Evolutionary conservation across 2,329 filamentous ascomycete species (phyloP).

Genomic region (Penicillium sp.): DNA sequence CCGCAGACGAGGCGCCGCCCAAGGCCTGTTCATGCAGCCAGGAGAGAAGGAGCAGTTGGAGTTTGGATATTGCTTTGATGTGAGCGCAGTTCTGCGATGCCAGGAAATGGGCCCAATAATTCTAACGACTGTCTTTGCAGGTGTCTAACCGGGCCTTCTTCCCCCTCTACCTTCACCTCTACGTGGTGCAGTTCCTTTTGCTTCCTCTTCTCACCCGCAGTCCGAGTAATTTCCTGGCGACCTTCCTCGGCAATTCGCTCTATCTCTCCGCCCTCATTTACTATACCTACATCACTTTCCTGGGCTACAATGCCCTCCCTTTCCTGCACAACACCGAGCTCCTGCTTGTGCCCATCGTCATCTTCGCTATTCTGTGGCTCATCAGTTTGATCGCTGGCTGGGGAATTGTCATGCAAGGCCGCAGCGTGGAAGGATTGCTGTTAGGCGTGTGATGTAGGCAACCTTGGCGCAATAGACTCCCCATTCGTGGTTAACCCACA

Average conservation of each 20-base stretch:
- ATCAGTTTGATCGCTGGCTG: constrained; percentile 50
- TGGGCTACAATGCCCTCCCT: constrained; percentile 69
- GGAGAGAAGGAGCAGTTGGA: constrained; percentile 61
- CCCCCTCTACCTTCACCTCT: constrained; percentile 66
- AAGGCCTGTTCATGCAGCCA: constrained; percentile 61
- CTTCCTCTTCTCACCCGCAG: constrained; percentile 58
- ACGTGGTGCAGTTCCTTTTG: constrained; percentile 67
- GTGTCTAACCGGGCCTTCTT: constrained; percentile 68
- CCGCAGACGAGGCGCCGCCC: constrained; percentile 50
- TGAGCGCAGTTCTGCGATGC: constrained; percentile 34
- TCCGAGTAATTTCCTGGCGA: constrained; percentile 44
- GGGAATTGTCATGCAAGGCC: constrained; percentile 48
- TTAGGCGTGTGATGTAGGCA: constrained; percentile 39
- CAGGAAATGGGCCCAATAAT: not conserved
- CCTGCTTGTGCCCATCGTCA: constrained; percentile 62
- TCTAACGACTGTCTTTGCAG: constrained; percentile 30
- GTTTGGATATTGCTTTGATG: constrained; percentile 73
- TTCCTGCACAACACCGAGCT: constrained; percentile 69
- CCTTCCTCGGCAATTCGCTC: constrained; percentile 65
- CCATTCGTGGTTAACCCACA: not conserved
- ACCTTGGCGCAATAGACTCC: not conserved
- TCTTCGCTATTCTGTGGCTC: constrained; percentile 62
- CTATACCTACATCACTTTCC: constrained; percentile 68
- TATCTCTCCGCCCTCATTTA: constrained; percentile 67
- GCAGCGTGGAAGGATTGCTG: constrained; percentile 45